Base-by-base conservation (phyloP, 2,329 filamentous ascomycete genomes). In the Pseudogymnoascus sp. region DNA sequence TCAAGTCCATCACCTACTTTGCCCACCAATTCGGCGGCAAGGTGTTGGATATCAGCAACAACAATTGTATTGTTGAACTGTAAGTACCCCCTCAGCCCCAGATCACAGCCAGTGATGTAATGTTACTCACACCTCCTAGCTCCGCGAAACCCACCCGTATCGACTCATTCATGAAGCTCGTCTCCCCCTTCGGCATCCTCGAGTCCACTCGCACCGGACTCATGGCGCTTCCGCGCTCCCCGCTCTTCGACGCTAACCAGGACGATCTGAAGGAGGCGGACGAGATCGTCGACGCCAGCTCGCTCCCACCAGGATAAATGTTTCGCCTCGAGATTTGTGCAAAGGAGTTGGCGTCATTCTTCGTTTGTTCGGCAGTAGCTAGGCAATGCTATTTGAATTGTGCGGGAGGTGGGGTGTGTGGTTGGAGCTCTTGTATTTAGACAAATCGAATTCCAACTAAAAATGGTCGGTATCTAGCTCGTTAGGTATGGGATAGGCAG, bases 21-120 rank as follows among this genome's bases (percentile, higher is more conserved):
- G 88, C 93, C 17, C 95, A 99, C 79, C 95, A 99, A 74, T 99
- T 99, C 72, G 93, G 93, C 64, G 95, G 95, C 68, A 99, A 99
- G 80, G 90, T 99, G 26, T 78, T 99, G 71, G 95, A 99, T 77
- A 97, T 99, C 71, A 96, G 92, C 81, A 97, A 91, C 62, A 97
- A 91, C 78, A 97, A 96, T 79, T 97, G 95, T 78, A 97, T 97
- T 76, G 93, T 99, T 65, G 95, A 99, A 78, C 78, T 99, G 90
- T 93, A 84, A 83, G 89, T 84, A 28, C 40, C 36, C 64, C 40
- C 61, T 63, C 50, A 47, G 59, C 60, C 40, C 36, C 13, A 62
- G 2, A 35, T 61, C 15, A 57, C 1, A 1, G 28, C 35, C 15
- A 1, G 28, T 28, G 17, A 35, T 28, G 21, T 33, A 61, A 38